Evolutionary conservation across 345 rosid species (phyloP), one percentile per base, ranked within the genome.

Genomic region (Acer campestre): DNA sequence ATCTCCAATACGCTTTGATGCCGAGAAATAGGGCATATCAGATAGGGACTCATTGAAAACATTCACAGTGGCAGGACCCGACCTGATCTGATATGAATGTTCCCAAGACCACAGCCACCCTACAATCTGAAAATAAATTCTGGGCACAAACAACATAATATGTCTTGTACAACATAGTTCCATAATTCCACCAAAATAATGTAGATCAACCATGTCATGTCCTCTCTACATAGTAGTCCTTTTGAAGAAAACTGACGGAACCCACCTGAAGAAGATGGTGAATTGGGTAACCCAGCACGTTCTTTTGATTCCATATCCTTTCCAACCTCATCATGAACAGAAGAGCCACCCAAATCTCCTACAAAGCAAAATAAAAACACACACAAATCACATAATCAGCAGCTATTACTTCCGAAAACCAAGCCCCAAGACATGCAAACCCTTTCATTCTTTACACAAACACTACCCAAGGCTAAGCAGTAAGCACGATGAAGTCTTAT

Each of bases 261-360:
- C 99, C 98, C 97, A 96, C 99, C 98, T 96, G 98, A 91, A 94
- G 99, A 89, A 80, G 98, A 84, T 85, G 97, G 94, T 86, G 97
- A 94, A 81, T 90, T 90, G 91, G 99, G 94, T 88, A 92, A 85
- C 90, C 88, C 95, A 80, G 88, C 86, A 79, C 29, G 78, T 79
- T 85, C 89, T 88, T 77, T 90, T 65, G 81, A 77, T 79, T 87
- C 83, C 48, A 42, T 42, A 74, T 89, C 90, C 86, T 78, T 84
- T 80, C 84, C 94, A 76, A 75, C 89, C 81, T 85, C 88, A 55
- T 86, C 91, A 61, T 84, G 82, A 71, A 84, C 89, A 78, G 86
- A 87, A 88, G 98, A 88, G 93, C 93, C 97, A 91, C 90, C 94
- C 97, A 94, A 86, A 85, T 85, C 97, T 86, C 96, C 95, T 94